Conservation (phyloP, 169 alveolate genomes). For the Plasmodium blacklocki region DNA sequence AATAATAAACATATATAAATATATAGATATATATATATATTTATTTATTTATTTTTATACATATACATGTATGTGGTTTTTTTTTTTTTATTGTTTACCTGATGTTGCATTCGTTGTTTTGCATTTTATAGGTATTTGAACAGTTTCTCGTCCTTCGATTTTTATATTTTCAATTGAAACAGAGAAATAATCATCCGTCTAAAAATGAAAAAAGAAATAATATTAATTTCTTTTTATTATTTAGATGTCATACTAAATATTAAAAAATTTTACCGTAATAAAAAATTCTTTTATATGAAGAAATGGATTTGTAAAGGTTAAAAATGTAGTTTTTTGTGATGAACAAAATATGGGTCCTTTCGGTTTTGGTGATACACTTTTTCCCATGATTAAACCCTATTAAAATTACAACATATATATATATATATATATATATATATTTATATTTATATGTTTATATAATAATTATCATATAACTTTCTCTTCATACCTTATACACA, state of each 20-base stretch:
- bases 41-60: no score
- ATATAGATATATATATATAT: no score
- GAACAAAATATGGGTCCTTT: slow-evolving; percentile 74
- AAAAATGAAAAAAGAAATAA: neutral
- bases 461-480: slow-evolving; percentile 13
- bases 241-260: neutral
- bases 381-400: slow-evolving; percentile 66
- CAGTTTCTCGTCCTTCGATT: slow-evolving; percentile 62
- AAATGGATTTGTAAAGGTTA: slow-evolving; percentile 67
- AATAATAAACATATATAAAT: neutral
- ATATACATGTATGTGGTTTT: neutral
- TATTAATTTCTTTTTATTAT: no score
- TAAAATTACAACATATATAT: neutral
- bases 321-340: slow-evolving; percentile 72
- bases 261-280: slow-evolving; percentile 18
- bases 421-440: neutral
- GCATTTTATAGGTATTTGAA: slow-evolving; percentile 67
- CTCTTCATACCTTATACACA: slow-evolving; percentile 41
- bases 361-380: slow-evolving; percentile 70
- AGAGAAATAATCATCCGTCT: slow-evolving; percentile 61
- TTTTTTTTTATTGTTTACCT: slow-evolving; percentile 9
- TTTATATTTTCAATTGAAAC: slow-evolving; percentile 54
- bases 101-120: slow-evolving; percentile 56
- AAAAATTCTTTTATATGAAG: slow-evolving; percentile 52
- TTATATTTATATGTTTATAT: slow-evolving; percentile 5